Conservation (phyloP, 2,329 filamentous ascomycete genomes). For the Escovopsis sp. region DNA sequence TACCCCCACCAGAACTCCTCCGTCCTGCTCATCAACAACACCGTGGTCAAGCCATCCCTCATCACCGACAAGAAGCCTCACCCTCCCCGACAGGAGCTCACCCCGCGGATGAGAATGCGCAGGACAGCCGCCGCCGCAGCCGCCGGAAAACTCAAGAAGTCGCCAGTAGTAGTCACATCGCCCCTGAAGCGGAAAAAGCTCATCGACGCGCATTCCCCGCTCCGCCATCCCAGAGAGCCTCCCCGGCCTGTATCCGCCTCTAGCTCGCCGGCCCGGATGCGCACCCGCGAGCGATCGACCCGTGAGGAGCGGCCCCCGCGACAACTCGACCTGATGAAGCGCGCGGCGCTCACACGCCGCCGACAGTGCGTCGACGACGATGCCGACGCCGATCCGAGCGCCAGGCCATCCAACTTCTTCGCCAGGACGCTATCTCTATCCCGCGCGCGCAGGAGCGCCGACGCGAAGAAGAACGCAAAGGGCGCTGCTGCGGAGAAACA, state of each 20-base stretch:
- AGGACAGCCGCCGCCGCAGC: slow-evolving; percentile 20
- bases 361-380: slow-evolving; percentile 28
- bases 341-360: slow-evolving; percentile 33
- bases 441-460: slow-evolving; percentile 12
- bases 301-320: slow-evolving; percentile 28
- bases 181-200: slow-evolving; percentile 32
- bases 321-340: slow-evolving; percentile 35
- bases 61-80: slow-evolving; percentile 21
- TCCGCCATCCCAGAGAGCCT: slow-evolving; percentile 45
- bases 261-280: slow-evolving; percentile 18
- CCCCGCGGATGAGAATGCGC: slow-evolving; percentile 14
- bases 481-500: slow-evolving; percentile 17
- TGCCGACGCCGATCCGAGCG: slow-evolving; percentile 17
- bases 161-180: slow-evolving; percentile 37
- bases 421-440: slow-evolving; percentile 38
- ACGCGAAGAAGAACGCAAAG: slow-evolving; percentile 13
- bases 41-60: slow-evolving; percentile 33
- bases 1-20: slow-evolving; percentile 51
- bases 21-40: slow-evolving; percentile 43
- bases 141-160: no score
- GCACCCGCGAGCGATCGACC: slow-evolving; percentile 32
- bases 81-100: no score
- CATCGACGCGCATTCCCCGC: slow-evolving; percentile 43
- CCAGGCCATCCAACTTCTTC: slow-evolving; percentile 28
- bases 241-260: slow-evolving; percentile 31